Percentiles rank a stretch among this genome's conserved stretches.
These are phyloP conservation scores for Silene uniflora DNA, from an alignment of 148 eudicot species.

Conservation along the genomic window DNA sequence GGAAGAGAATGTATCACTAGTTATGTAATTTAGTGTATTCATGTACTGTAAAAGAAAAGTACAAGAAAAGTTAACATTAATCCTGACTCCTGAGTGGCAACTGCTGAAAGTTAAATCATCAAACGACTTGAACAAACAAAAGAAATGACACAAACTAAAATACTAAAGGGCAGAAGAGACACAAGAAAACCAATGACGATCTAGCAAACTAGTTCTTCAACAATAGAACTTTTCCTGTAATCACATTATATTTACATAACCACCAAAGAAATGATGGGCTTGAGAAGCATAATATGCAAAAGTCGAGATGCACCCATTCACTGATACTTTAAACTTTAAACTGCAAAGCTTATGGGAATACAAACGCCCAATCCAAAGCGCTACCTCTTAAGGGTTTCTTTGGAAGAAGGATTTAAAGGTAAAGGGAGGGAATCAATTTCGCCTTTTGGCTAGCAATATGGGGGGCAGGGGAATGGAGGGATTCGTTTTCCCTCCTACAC, in stretches of 20 bases:
- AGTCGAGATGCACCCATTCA: neutral
- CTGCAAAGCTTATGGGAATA: neutral
- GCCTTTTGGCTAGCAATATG: neutral
- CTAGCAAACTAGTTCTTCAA: neutral
- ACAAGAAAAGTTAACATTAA: neutral
- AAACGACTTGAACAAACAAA: neutral
- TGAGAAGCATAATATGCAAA: neutral
- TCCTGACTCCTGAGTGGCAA: slow-evolving; percentile 10
- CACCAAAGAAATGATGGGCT: neutral
- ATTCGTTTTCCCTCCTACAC: neutral
- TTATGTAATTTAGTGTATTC: slow-evolving; percentile 77
- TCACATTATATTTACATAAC: neutral
- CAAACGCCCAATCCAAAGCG: neutral
- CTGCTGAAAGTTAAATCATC: neutral
- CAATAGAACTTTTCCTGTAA: neutral
- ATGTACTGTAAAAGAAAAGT: slow-evolving; percentile 68
- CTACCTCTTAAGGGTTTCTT: neutral
- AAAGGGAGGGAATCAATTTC: neutral
- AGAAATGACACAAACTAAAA: neutral
- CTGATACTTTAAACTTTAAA: too few relatives aligned
- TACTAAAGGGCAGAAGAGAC: neutral
- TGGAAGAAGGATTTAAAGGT: neutral
- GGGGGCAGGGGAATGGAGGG: neutral
- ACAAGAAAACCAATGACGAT: neutral
- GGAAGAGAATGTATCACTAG: slow-evolving; percentile 82